Evolutionary conservation across 129 eudicot species (phyloP), one percentile per base, ranked within the genome.

Genomic region (Calendula officinalis): DNA sequence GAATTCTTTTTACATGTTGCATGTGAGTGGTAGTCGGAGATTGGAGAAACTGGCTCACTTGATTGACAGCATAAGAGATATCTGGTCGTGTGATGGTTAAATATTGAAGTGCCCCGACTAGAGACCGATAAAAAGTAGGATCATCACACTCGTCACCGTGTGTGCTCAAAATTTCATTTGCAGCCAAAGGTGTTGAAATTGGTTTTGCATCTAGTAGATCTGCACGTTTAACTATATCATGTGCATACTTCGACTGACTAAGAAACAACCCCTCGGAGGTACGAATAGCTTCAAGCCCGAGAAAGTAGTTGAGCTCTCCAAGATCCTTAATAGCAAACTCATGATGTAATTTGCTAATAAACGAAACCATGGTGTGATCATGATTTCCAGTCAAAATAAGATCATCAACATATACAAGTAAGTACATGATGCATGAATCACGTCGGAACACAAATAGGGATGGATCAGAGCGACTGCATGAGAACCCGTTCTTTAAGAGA

Each of bases 351-450:
- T 8, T 51, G 32, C 6, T 6, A 4, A 51, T 17, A 6, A 51
- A 51, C 2, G 35, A 17, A 4, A 14, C 22, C 9, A 51, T 27
- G 7, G 8, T 0, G 5, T 1, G 3, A 8, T 22, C n/a, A 7
- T 52, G n/a, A 52, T 22, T 52, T 6, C 58, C 58, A 3, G 36
- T 52, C 0, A 52, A 6, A 2, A 52, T 52, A 2, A 52, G n/a
- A 7, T 22, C 58, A 27, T 52, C 58, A 22, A 52, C 58, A 52
- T 52, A 52, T 2, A 52, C 37, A 22, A 52, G 58, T 52, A 22
- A 52, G 58, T 52, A 52, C n/a, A 52, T 22, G n/a, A 52, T 2
- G n/a, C 58, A 52, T 7, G 13, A 5, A 0, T 27, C 58, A 1
- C 58, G 36, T 22, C 8, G 22, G 5, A 22, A 52, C 6, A 22